These are phyloP conservation scores for Arthrobotrys iridis DNA, from an alignment of 2,329 filamentous ascomycete species.

Conservation along the genomic window DNA sequence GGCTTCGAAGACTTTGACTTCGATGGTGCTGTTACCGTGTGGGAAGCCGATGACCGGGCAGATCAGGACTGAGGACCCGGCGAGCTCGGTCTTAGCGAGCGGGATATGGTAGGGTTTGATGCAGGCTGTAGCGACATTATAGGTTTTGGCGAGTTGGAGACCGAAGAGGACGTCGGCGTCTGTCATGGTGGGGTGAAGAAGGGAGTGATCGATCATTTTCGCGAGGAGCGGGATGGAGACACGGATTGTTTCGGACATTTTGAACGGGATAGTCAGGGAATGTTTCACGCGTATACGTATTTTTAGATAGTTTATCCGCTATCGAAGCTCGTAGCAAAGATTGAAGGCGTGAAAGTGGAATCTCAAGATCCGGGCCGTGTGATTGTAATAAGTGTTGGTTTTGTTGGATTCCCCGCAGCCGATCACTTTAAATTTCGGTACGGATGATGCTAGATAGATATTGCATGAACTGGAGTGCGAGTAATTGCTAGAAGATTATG, in stretches of 20 bases:
- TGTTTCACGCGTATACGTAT: not conserved
- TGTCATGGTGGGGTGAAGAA: conserved; percentile 72
- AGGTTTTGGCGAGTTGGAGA: conserved; percentile 64
- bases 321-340: no score
- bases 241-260: conserved; percentile 39
- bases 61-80: conserved; percentile 65
- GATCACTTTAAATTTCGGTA: not conserved
- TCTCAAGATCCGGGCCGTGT: not conserved
- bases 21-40: conserved; percentile 68
- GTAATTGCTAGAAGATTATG: no score
- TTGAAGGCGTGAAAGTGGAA: not conserved
- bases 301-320: not conserved
- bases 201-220: conserved; percentile 70
- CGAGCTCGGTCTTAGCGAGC: conserved; percentile 64
- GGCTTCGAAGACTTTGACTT: conserved; percentile 68
- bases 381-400: conserved; percentile 22
- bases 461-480: not conserved
- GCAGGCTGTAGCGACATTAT: conserved; percentile 69
- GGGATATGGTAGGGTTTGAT: conserved; percentile 69
- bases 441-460: no score
- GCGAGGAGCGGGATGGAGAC: conserved; percentile 61
- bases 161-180: conserved; percentile 67
- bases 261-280: not conserved
- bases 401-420: conserved; percentile 44
- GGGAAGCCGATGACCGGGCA: conserved; percentile 72